Base-by-base conservation (phyloP, 306 rosid species). In the Pterocarpus macrocarpus region DNA sequence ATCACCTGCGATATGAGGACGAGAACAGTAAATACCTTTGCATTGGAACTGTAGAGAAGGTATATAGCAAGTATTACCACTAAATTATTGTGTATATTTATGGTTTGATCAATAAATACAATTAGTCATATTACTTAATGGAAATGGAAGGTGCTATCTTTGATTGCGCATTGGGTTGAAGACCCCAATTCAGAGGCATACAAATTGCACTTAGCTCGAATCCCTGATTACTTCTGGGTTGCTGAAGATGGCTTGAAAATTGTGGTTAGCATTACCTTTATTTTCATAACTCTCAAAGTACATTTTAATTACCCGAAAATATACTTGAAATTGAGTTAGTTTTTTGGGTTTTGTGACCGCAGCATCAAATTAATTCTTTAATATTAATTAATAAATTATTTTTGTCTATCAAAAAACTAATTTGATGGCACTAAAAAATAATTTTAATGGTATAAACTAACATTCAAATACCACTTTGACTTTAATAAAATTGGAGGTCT, bases 191-290 rank as follows among this genome's bases (percentile, higher is more conserved):
- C 93, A 30, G 91, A 93, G 69, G 93, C 92, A 15, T 91, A 73
- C 85, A 86, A 90, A 81, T 86, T 86, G 87, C 97, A 93, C 71
- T 82, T 91, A 53, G 91, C 90, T 5, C 78, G 96, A 80, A 86
- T 93, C 64, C 90, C 91, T 72, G 94, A 93, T 68, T 88, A 87
- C 62, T 86, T 87, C 44, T 93, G 97, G 97, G 28, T 93, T 7
- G 90, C 96, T 22, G 96, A 93, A 87, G 97, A 93, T 34, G 97
- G 97, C 84, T 80, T 91, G 83, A 93, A 90, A 85, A 85, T 87
- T 66, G 92, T 91, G 88, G 95, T 91, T 12, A 58, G 9, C 1
- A 53, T 34, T 10, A 13, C 4, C 15, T 32, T 22, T 22, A 0
- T 43, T 7, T 8, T 0, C 5, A 7, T 43, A 43, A 43, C 12